Base-by-base conservation (phyloP, 352 stramenopile species). In the Pythium volutum region DNA sequence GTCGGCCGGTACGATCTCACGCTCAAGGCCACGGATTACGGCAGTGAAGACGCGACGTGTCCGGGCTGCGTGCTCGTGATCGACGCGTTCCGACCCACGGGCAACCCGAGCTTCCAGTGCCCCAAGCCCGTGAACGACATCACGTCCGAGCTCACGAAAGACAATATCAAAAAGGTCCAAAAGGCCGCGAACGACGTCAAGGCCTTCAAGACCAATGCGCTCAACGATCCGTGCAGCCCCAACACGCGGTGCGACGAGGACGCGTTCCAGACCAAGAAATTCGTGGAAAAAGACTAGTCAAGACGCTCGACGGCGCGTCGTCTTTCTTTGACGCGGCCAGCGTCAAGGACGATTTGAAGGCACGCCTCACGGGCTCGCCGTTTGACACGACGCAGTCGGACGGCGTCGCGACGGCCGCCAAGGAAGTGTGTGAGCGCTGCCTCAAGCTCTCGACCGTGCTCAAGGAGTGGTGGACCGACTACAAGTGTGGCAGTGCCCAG, bases 401-500 rank as follows among this genome's bases (percentile, higher is more conserved):
- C 31, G 41, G 54, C 42, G 15, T 53, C 12, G 26, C 26, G 10
- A 10, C 73, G 4, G 65, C 78, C 9, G 42, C 57, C 10, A 27
- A 55, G 3, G 62, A 62, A 0, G 58, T 68, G 38, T 89, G 79
- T 66, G 76, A 67, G 18, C 64, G 77, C 10, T 89, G 79, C 63
- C 67, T 65, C 31, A 69, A 74, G 50, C 64, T 84, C 55, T 56
- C 63, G 10, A 84, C 74, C 0, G 65, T 62, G 25, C 51, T 92
- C 22, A 70, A 75, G 31, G 82, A 92, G 53, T 75, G 58, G 41
- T 89, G 77, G 78, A 75, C 69, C 31, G 67, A 87, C 59, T 92
- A 84, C 66, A 74, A 70, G 33, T 92, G 82, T 49, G 67, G 31
- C 64, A 50, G 14, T 62, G 75, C 45, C 74, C 76, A 27, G 77